Base-by-base conservation (phyloP, 2,329 filamentous ascomycete genomes). In the Pseudogymnoascus sp. region DNA sequence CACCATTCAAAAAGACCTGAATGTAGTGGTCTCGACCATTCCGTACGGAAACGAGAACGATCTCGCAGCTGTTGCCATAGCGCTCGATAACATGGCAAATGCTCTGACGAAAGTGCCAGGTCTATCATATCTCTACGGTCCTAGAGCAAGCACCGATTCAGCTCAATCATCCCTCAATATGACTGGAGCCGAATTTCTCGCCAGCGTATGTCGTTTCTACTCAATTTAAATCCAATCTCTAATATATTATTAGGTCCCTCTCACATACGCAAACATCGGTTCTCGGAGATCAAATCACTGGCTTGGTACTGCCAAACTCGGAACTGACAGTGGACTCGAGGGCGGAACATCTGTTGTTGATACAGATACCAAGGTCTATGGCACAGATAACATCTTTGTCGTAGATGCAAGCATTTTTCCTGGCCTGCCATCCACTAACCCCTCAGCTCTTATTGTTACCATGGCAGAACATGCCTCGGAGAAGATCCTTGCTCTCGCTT, bases 351-450 rank as follows among this genome's bases (percentile, higher is more conserved):
- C 83, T 1, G 85, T 88, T 2, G 85, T 88, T 1, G 85, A 88
- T 66, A 70, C 77, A 9, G 76, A 88, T 72, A 81, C 84, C 62
- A 83, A 81, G 72, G 84, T 88, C 6, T 88, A 83, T 67, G 85
- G 85, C 40, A 88, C 82, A 0, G 83, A 87, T 67, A 88, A 88
- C 72, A 75, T 88, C 44, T 87, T 85, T 67, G 81, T 88, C 11
- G 83, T 89, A 3, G 86, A 89, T 67, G 86, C 82, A 0, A 82
- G 81, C 63, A 85, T 89, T 68, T 87, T 88, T 74, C 86, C 87
- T 0, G 86, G 87, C 65, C 82, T 88, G 66, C 79, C 85, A 2
- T 85, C 84, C 0, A 84, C 85, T 15, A 90, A 90, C 73, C 87
- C 87, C 1, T 82, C 83, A 59, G 81, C 84, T 1, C 80, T 84